Percentiles rank a stretch among this genome's conserved stretches.
Conservation (phyloP, 805 yeast species). For the Saturnispora quitensis region DNA sequence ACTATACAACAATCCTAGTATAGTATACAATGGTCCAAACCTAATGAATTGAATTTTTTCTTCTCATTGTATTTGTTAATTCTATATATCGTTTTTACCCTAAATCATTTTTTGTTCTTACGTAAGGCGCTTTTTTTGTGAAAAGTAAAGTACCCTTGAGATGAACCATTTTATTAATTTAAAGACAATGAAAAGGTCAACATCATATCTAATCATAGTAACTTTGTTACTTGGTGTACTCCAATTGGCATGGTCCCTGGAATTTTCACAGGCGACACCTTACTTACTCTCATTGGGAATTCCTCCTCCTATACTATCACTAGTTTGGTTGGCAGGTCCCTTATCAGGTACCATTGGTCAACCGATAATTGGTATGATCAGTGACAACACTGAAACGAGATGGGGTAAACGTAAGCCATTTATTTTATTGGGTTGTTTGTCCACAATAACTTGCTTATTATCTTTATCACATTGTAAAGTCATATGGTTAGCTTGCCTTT, state of each 20-base stretch:
- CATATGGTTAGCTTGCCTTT: slow-evolving; percentile 42
- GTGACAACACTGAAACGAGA: slow-evolving; percentile 39
- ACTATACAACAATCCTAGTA: not conserved
- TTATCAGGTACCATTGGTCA: slow-evolving; percentile 55
- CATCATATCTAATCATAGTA: slow-evolving; percentile 34
- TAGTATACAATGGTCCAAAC: slow-evolving; percentile 25
- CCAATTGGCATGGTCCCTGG: slow-evolving; percentile 59
- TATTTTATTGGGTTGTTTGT: slow-evolving; percentile 44
- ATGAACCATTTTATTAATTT: not conserved
- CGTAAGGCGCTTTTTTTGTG: not conserved
- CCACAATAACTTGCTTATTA: slow-evolving; percentile 37
- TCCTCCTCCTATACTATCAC: slow-evolving; percentile 43
- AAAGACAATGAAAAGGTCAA: slow-evolving; percentile 26
- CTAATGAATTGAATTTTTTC: slow-evolving; percentile 9
- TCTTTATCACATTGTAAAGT: slow-evolving; percentile 38
- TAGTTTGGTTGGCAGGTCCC: slow-evolving; percentile 64
- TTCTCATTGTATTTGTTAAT: not conserved
- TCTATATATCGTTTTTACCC: not conserved
- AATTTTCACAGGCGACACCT: slow-evolving; percentile 57
- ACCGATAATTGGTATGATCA: slow-evolving; percentile 51
- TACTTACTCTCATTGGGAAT: slow-evolving; percentile 53
- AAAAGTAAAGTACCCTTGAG: not conserved
- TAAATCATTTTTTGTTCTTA: not conserved
- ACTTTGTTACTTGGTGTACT: slow-evolving; percentile 47
- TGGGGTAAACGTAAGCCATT: slow-evolving; percentile 51